phyloP scores from a whole-genome alignment of 2,329 filamentous ascomycete species.

The Aureobasidium sp. region DNA sequence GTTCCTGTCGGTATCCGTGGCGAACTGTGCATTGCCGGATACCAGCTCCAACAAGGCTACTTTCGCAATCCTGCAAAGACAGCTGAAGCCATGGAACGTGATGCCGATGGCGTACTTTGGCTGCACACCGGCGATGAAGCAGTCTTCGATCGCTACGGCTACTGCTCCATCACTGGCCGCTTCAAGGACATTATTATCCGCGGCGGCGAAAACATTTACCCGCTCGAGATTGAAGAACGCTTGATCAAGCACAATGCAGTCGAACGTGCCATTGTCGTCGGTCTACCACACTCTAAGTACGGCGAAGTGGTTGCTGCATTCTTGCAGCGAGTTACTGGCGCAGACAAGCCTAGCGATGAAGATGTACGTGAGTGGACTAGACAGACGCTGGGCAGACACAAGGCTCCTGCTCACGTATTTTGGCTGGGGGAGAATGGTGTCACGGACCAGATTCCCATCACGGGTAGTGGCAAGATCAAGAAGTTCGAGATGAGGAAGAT shows the following conservation, averaged over 20 bases:
- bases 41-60: conserved; percentile 62
- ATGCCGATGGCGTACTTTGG: conserved; percentile 55
- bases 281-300: conserved; percentile 26
- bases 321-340: conserved; percentile 28
- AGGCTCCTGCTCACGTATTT: conserved; percentile 64
- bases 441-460: conserved; percentile 32
- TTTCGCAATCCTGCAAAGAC: conserved; percentile 68
- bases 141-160: conserved; percentile 39
- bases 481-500: conserved; percentile 33
- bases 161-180: conserved; percentile 31
- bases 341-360: conserved; percentile 27
- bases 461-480: conserved; percentile 40
- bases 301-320: conserved; percentile 28
- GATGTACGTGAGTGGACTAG: conserved; percentile 34
- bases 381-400: conserved; percentile 34
- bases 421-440: conserved; percentile 55
- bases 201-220: conserved; percentile 61
- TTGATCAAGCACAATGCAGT: conserved; percentile 24
- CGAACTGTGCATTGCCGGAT: conserved; percentile 72
- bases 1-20: conserved; percentile 62
- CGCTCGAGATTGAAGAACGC: conserved; percentile 28
- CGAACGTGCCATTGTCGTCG: conserved; percentile 26
- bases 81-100: conserved; percentile 61
- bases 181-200: conserved; percentile 29
- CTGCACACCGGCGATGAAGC: conserved; percentile 57